Percentiles rank a stretch among this genome's conserved stretches.
Evolutionary conservation across 2,329 filamentous ascomycete species (phyloP).

Genomic region (Botryosphaeria agaves): DNA sequence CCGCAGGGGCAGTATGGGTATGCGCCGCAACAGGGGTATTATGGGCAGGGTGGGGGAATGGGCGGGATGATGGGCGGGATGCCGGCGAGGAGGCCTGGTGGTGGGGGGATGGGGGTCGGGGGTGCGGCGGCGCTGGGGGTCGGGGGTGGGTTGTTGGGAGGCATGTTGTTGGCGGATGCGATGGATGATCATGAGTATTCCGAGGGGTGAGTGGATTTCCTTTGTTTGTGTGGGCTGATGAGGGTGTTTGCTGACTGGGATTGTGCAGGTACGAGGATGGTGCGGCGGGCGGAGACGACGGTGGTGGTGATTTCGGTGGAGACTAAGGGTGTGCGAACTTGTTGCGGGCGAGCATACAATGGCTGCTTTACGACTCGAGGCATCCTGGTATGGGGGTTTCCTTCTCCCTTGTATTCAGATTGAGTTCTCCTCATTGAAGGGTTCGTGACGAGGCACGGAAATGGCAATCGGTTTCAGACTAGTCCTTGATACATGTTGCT

Average conservation of each 20-base stretch:
- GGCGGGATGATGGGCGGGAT: background rate
- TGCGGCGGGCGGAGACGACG: background rate
- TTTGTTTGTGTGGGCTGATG: background rate
- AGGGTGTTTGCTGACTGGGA: background rate
- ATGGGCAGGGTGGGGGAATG: constrained; percentile 10
- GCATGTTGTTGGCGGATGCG: constrained; percentile 1
- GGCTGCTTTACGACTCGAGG: too few relatives aligned
- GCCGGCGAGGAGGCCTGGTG: constrained; percentile 1
- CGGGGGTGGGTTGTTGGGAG: constrained; percentile 1
- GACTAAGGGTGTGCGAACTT: too few relatives aligned
- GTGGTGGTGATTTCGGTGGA: background rate
- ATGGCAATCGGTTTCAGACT: too few relatives aligned
- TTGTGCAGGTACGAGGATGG: background rate
- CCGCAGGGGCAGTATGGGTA: constrained; percentile 8
- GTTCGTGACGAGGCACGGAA: too few relatives aligned
- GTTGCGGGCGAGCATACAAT: too few relatives aligned
- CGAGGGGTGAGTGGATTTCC: background rate
- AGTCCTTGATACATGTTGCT: too few relatives aligned
- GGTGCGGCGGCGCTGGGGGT: constrained; percentile 1
- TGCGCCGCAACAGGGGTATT: constrained; percentile 19
- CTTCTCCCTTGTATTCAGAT: too few relatives aligned
- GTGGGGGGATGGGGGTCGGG: constrained; percentile 1
- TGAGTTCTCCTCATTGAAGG: too few relatives aligned
- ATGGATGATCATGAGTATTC: constrained; percentile 1
- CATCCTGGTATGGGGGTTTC: too few relatives aligned